Evolutionary conservation across 306 rosid species (phyloP).

Genomic region (Vigna radiata): DNA sequence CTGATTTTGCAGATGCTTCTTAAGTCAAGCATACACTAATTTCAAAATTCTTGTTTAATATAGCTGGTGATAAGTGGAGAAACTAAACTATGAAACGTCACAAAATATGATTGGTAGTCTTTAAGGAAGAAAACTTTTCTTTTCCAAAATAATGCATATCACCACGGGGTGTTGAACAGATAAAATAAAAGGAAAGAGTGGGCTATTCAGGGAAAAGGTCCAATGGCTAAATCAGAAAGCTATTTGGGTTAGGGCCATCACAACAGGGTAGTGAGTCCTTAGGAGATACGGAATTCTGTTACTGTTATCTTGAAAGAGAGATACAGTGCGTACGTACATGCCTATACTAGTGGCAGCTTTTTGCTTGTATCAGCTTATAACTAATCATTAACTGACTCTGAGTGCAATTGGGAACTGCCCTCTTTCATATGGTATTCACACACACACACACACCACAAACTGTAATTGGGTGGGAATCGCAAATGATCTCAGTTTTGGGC

Average conservation of each 20-base stretch:
- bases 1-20: conserved; percentile 30
- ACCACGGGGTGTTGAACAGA: not conserved
- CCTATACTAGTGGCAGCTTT: no score
- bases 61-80: conserved; percentile 10
- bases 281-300: no score
- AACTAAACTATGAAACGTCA: conserved; percentile 18
- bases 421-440: no score
- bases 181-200: not conserved
- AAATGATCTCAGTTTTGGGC: no score
- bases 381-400: no score
- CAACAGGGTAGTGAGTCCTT: not conserved
- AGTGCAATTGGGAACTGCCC: no score
- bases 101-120: conserved; percentile 18
- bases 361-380: no score
- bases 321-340: no score
- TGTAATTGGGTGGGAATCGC: no score
- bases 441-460: no score
- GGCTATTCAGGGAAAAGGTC: not conserved
- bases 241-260: conserved; percentile 13
- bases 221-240: not conserved
- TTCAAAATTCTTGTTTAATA: conserved; percentile 33
- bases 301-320: no score
- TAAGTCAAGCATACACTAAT: conserved; percentile 10
- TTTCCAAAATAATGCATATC: conserved; percentile 1
- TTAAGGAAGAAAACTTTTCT: not conserved